Conservation (phyloP, 2,329 filamentous ascomycete species). For the Taxawa tesnikishii region DNA sequence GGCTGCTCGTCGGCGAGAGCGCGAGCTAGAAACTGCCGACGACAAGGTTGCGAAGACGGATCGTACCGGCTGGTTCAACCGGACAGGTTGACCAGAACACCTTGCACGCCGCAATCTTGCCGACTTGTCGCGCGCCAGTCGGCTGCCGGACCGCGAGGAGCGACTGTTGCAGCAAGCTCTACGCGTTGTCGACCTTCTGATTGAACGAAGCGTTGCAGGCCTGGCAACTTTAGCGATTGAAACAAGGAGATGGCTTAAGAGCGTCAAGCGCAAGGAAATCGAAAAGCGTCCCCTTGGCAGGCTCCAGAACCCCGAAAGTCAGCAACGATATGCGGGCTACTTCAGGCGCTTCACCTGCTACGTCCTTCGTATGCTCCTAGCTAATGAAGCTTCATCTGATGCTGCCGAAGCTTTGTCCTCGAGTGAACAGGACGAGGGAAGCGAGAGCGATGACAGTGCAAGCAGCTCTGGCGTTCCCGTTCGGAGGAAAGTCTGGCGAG, state of each 20-base stretch:
- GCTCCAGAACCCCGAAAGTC: conserved; percentile 12
- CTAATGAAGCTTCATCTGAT: no score
- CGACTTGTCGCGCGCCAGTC: conserved; percentile 9
- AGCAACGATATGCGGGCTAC: conserved; percentile 9
- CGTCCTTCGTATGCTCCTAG: conserved; percentile 8
- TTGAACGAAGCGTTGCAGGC: conserved; percentile 9
- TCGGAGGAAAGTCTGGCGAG: neutral
- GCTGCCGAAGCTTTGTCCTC: no score
- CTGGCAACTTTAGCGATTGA: conserved; percentile 7
- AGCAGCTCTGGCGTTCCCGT: neutral
- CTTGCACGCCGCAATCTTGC: no score
- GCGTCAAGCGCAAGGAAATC: conserved; percentile 6
- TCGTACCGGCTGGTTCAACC: conserved; percentile 8
- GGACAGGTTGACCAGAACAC: conserved; percentile 8
- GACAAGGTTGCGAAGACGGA: no score
- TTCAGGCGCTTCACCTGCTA: conserved; percentile 10
- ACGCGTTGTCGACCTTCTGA: conserved; percentile 2
- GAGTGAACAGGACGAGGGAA: no score
- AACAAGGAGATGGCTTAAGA: conserved; percentile 9
- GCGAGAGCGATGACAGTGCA: neutral
- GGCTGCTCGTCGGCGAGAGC: no score
- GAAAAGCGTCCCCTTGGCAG: conserved; percentile 8
- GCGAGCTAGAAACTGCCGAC: neutral
- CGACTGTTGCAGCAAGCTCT: conserved; percentile 2
- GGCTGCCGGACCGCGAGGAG: conserved; percentile 7